Evolutionary conservation across 495 filamentous ascomycete genomes (phyloP), one percentile per base, ranked within the genome.

Genomic region (Penicillium cosmopolitanum): DNA sequence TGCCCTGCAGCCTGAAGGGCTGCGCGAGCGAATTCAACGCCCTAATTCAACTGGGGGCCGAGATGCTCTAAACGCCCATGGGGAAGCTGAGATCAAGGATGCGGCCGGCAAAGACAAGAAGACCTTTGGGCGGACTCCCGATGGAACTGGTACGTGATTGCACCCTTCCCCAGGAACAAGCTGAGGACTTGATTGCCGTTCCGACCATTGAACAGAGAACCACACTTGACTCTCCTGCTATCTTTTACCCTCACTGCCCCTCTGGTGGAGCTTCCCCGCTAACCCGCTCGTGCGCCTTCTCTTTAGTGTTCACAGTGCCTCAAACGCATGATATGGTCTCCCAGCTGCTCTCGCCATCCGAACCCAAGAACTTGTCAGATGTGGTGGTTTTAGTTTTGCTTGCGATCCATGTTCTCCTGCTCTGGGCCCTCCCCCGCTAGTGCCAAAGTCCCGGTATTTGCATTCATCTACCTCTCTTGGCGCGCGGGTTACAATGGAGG

Each of bases 311-410:
- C 74, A 90, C 91, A 35, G 95, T 98, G 19, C 96, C 95, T 47
- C 89, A 92, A 62, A 98, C 95, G 44, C 92, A 97, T 81, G 95
- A 98, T 75, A 98, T 98, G 94, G 95, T 98, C 66, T 96, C 95
- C 53, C 95, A 97, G 73, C 84, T 98, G 18, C 84, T 98, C 60
- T 96, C 94, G 55, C 95, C 95, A n/a, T 89, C 87, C 50, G 86
- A 97, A 72, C 93, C 95, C 5, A 98, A 98, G 79, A 98, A 98
- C 66, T 63, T 96, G 42, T 92, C 92, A 59, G 95, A 98, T 69
- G 67, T 86, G 35, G 62, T 89, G 21, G 92, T 98, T 57, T 79
- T 98, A n/a, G 82, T 83, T n/a, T 82, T 96, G 34, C 79, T 98
- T 33, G 90, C 81, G 36, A 67, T 82, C 25, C 89, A 96, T 64